Evolutionary conservation across 805 yeast species (phyloP), one percentile per base, ranked within the genome.

Genomic region (Jamesozyma jinghongensis): DNA sequence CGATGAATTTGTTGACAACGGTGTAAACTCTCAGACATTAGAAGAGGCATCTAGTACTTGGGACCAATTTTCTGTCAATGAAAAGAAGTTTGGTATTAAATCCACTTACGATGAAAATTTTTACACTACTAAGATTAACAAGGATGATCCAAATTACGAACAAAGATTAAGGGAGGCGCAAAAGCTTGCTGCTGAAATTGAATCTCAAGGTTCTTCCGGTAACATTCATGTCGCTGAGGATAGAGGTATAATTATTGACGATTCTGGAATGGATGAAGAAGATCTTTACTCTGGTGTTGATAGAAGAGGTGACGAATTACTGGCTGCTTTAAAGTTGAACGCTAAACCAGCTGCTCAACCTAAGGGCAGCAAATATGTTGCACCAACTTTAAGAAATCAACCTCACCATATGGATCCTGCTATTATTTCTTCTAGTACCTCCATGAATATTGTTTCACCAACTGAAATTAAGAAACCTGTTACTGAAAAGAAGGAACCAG

Each of bases 11-110:
- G 57, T 56, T 10, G 42, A 35, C 12, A 36, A 47, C 32, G 41
- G 31, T 25, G n/a, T 18, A 1, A 39, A 46, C 16, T 48, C 45
- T 32, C 55, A 52, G 40, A 52, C 61, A 10, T 51, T 70, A 20
- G 73, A 69, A 38, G 70, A 67, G 12, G 53, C 59, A 12, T 55
- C 57, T 16, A 40, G 46, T 20, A 34, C 54, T 8, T 92, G 97
- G 97, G 96, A 92, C 64, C 98, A 92, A 66, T 92, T 92, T 63
- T 82, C 84, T 40, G 90, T 77, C n/a, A 92, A 92, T 62, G 82
- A 85, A 59, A 73, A 77, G 43, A 81, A 84, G 63, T 92, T 92
- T 61, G 97, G 97, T 30, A 81, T 92, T 37, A 80, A 75, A 48
- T 80, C 95, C 0, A 74, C 85, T 2, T 82, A 57, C 27, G 90